Base-by-base conservation (phyloP, 768 basidiomycete genomes). In the Rossbeevera mucosa region DNA sequence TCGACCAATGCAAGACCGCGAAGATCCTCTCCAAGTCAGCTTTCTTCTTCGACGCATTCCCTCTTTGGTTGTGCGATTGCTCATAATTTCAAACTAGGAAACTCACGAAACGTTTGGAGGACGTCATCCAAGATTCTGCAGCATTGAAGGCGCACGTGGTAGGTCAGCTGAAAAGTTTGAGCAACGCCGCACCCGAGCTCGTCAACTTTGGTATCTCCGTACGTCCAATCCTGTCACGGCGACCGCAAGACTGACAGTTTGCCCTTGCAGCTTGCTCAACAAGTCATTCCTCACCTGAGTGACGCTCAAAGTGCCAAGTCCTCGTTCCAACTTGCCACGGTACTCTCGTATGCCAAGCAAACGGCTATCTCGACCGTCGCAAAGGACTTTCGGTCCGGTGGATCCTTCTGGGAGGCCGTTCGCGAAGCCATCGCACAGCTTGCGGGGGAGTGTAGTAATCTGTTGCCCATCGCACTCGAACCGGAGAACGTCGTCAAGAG, bases 161-260 rank as follows among this genome's bases (percentile, higher is more conserved):
- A 12, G 80, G 85, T 3, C 87, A 88, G 43, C 80, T 94, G 64
- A 82, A 87, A 55, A 75, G 76, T 3, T 67, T 92, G n/a, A 82
- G 80, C 61, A 83, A 87, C 51, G 74, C 79, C 25, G 83, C 91
- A 1, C 82, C 85, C 1, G 89, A 90, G 54, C 79, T 93, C 9
- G 86, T 93, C 57, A 91, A 94, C 70, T 91, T 95, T 65, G 91
- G 91, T 64, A 89, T 96, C 50, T 88, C 89, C 48, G 92, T 91
- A 54, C 49, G 84, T 66, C 8, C 40, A 13, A 28, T 44, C 47
- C 5, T 25, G 8, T 12, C 24, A 22, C 25, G 12, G 30, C n/a
- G 42, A 18, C 20, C 7, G 7, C 6, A 14, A 31, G 5, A 22
- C 28, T 54, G 29, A 63, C 29, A 20, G 14, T 54, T 28, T 4